Conservation (phyloP, 208 protist species). For the Leptomonas seymouri region DNA sequence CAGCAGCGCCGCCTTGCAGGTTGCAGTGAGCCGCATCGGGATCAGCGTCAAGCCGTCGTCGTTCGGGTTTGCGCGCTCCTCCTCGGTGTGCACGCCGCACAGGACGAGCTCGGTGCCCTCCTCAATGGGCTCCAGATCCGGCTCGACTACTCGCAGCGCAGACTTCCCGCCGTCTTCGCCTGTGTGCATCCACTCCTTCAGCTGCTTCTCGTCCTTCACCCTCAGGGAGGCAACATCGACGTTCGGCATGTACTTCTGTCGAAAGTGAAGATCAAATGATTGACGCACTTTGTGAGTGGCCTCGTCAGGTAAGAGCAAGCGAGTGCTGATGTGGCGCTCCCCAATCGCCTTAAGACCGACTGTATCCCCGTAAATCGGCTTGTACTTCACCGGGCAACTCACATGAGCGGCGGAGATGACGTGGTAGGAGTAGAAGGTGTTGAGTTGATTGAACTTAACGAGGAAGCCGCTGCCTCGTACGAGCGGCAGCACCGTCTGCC, state of each 20-base stretch:
- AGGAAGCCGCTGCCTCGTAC: slow-evolving; percentile 88
- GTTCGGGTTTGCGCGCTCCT: slow-evolving; percentile 83
- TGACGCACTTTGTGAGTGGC: slow-evolving; percentile 28
- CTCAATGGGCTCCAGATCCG: slow-evolving; percentile 69
- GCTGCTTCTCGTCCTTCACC: slow-evolving; percentile 41
- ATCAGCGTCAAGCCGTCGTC: slow-evolving; percentile 68
- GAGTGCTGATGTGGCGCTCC: slow-evolving; percentile 83
- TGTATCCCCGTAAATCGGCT: slow-evolving; percentile 68
- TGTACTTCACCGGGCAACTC: slow-evolving; percentile 72
- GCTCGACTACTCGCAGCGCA: slow-evolving; percentile 49
- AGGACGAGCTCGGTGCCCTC: slow-evolving; percentile 68
- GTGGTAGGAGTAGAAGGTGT: slow-evolving; percentile 82
- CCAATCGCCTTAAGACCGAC: slow-evolving; percentile 79
- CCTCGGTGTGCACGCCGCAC: slow-evolving; percentile 53
- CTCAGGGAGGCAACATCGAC: slow-evolving; percentile 76
- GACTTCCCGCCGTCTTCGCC: not conserved
- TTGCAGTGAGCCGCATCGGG: slow-evolving; percentile 43
- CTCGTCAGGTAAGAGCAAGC: slow-evolving; percentile 53
- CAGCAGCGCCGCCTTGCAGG: slow-evolving; percentile 72
- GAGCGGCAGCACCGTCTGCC: slow-evolving; percentile 78
- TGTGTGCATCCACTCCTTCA: slow-evolving; percentile 24
- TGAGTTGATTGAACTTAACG: slow-evolving; percentile 61
- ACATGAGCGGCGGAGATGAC: slow-evolving; percentile 86
- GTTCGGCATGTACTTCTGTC: slow-evolving; percentile 69
- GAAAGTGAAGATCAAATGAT: slow-evolving; percentile 68